phyloP scores from a whole-genome alignment of 75 land plant genomes.

The Pseudotsuga menziesii region DNA sequence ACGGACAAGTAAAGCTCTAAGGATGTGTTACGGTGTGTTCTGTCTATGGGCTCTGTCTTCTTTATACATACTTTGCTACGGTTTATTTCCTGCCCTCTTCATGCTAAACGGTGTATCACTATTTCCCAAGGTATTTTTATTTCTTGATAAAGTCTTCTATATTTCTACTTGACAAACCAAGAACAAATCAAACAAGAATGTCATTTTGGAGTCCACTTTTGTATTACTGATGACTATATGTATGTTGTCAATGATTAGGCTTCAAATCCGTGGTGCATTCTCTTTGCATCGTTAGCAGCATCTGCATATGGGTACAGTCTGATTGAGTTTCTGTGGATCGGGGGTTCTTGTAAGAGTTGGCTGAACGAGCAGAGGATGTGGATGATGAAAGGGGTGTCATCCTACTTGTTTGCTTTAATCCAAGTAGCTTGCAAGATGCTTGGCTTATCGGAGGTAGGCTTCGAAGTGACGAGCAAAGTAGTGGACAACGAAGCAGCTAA shows the following conservation, averaged over 20 bases:
- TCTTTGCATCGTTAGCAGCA: background rate
- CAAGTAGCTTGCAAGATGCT: background rate
- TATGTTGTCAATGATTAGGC: background rate
- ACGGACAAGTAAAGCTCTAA: slow-evolving; percentile 8
- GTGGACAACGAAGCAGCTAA: background rate
- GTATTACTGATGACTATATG: too few relatives aligned
- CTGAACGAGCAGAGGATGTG: background rate
- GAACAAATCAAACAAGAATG: too few relatives aligned
- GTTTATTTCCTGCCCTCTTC: slow-evolving; percentile 32
- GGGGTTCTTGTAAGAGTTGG: slow-evolving; percentile 6
- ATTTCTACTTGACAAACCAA: background rate
- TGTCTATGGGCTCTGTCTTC: slow-evolving; percentile 23
- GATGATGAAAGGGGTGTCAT: slow-evolving; percentile 13
- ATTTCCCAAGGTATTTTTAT: slow-evolving; percentile 43
- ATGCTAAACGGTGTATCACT: slow-evolving; percentile 17
- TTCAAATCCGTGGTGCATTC: slow-evolving; percentile 15
- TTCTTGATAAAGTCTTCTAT: background rate
- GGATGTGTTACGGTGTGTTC: slow-evolving; percentile 17
- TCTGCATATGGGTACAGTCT: too few relatives aligned
- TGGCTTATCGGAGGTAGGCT: slow-evolving; percentile 12
- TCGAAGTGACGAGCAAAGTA: slow-evolving; percentile 20
- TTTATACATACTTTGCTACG: slow-evolving; percentile 24
- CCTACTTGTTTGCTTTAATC: background rate
- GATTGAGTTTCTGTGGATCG: background rate
- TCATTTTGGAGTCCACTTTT: too few relatives aligned